Evolutionary conservation across 2,329 filamentous ascomycete genomes (phyloP).

Genomic region (Aspergillus eucalypticola): DNA sequence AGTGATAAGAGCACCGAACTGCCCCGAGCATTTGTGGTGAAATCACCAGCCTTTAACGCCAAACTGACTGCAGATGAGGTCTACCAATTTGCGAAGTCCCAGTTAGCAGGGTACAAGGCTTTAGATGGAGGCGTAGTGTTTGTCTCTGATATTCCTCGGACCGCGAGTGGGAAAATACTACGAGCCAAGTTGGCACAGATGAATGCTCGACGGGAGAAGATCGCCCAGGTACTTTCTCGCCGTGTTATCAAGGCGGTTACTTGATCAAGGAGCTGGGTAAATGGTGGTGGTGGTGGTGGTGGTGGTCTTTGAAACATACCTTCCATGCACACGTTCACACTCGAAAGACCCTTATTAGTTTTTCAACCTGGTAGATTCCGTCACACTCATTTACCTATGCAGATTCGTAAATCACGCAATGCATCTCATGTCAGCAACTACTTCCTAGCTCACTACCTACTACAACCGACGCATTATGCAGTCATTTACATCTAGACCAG

Average conservation of each 20-base stretch:
- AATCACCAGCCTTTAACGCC: background rate
- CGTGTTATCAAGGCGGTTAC: background rate
- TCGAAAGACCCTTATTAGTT: background rate
- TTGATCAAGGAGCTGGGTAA: background rate
- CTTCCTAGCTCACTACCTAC: too few relatives aligned
- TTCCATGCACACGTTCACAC: background rate
- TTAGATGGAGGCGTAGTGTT: constrained; percentile 45
- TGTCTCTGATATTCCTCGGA: constrained; percentile 44
- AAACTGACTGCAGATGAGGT: constrained; percentile 36
- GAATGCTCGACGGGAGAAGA: constrained; percentile 24
- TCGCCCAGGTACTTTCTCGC: constrained; percentile 7
- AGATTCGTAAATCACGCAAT: too few relatives aligned
- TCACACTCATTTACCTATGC: background rate
- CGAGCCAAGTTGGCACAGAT: constrained; percentile 26
- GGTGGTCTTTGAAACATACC: too few relatives aligned
- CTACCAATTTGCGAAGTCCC: constrained; percentile 33
- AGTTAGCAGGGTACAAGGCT: constrained; percentile 45
- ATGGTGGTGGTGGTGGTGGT: background rate
- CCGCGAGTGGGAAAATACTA: constrained; percentile 47
- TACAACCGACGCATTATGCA: too few relatives aligned
- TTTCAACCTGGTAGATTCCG: background rate
- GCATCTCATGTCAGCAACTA: too few relatives aligned
- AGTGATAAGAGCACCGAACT: constrained; percentile 26
- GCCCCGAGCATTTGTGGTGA: constrained; percentile 45
- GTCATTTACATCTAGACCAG: too few relatives aligned